Percentiles rank a stretch among this genome's conserved stretches.
Conservation (phyloP, 768 basidiomycete genomes). For the Lentinula aciculospora region DNA sequence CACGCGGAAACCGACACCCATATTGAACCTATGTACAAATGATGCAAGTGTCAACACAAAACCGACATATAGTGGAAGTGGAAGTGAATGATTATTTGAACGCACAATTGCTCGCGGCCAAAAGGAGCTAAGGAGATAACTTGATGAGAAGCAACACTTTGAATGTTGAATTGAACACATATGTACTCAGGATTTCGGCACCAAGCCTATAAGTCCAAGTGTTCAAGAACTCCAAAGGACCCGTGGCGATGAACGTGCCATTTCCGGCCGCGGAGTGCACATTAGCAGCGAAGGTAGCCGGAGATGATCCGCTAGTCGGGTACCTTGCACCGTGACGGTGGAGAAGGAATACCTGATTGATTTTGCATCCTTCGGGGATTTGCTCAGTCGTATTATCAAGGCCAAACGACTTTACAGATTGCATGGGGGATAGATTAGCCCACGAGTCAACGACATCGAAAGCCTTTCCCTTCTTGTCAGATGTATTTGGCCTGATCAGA, state of each 20-base stretch:
- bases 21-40: conserved; percentile 34
- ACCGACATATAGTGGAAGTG: background rate
- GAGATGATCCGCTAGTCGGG: conserved; percentile 41
- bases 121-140: conserved; percentile 46
- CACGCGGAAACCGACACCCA: conserved; percentile 53
- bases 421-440: conserved; percentile 47
- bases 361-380: conserved; percentile 39
- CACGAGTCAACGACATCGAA: conserved; percentile 42
- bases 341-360: conserved; percentile 51
- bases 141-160: background rate
- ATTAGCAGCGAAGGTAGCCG: conserved; percentile 36
- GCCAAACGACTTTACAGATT: conserved; percentile 47
- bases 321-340: conserved; percentile 69
- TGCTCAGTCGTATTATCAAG: conserved; percentile 38
- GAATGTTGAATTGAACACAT: background rate
- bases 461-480: conserved; percentile 19
- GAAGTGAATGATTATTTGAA: background rate
- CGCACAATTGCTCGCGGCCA: conserved; percentile 64
- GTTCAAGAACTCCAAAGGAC: conserved; percentile 61
- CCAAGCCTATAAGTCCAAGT: conserved; percentile 78
- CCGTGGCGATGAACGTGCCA: conserved; percentile 43
- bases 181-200: conserved; percentile 55
- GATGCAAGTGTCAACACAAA: background rate
- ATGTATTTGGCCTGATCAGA: conserved; percentile 31
- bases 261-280: conserved; percentile 39